Conservation (phyloP, 208 protist species). For the Acanthamoeba quina region DNA sequence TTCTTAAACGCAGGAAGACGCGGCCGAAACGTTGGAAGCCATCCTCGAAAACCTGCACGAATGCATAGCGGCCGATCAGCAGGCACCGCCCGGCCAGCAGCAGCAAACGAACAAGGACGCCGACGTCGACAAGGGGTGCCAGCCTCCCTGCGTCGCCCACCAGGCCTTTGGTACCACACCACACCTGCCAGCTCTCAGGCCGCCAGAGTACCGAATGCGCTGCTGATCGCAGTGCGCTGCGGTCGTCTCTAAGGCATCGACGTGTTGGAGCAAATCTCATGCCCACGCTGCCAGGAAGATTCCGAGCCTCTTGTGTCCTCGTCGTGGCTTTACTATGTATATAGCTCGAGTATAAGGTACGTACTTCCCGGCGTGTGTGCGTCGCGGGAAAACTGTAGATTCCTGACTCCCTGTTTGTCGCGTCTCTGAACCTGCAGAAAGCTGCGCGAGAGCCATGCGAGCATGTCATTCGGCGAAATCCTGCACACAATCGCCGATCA, state of each 20-base stretch:
- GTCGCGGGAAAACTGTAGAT: too few relatives aligned
- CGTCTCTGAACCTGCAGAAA: background rate
- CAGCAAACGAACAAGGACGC: background rate
- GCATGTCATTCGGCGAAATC: background rate
- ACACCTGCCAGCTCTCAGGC: background rate
- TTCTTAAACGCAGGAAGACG: conserved; percentile 18
- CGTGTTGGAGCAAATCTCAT: conserved; percentile 25
- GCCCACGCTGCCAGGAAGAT: background rate
- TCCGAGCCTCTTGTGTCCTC: background rate
- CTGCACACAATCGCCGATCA: background rate
- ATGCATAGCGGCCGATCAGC: background rate
- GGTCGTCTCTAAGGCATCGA: background rate
- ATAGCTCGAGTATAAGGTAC: background rate
- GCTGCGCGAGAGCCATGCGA: background rate
- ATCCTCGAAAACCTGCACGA: conserved; percentile 32
- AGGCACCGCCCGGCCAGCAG: background rate
- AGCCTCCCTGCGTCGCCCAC: conserved; percentile 21
- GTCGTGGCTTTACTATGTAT: conserved; percentile 16
- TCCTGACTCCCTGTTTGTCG: too few relatives aligned
- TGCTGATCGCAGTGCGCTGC: background rate
- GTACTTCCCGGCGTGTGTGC: background rate
- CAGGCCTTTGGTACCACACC: background rate
- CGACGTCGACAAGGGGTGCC: background rate
- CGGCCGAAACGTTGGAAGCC: conserved; percentile 32
- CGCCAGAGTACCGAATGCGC: background rate